Base-by-base conservation (phyloP, 2,329 filamentous ascomycete species). In the Phyllosticta paracitricarpa region DNA sequence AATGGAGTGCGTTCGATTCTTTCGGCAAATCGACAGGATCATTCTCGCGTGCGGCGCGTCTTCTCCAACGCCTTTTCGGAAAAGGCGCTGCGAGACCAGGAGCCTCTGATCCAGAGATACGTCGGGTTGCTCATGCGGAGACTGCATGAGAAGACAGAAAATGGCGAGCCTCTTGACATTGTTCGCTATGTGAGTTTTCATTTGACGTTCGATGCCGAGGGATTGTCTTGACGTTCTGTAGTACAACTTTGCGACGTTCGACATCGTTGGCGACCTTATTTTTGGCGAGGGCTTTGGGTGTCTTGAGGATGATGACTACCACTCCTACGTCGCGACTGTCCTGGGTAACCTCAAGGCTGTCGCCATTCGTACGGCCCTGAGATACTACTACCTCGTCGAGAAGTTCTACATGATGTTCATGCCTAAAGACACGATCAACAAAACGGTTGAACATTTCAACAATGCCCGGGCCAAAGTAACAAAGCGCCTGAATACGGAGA, bases 41-140 rank as follows among this genome's bases (percentile, higher is more conserved):
- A 79, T 66, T 68, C 71, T 5, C 68, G 76, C 24, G 70, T 72
- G 59, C 68, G 77, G 35, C 69, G 74, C 33, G 67, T 74, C 10
- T 68, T 77, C 2, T 71, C 75, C 4, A 71, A 77, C 65, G 73
- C 73, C 9, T 78, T 78, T 65, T 71, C 68, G 4, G 71, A 75
- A 55, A 72, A 73, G 61, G 74, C 74, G 1, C 58, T 78, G 48
- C 64, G 71, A 25, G 70, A 73, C 57, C 75, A 78, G 60, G 72
- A 76, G 64, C 68, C 70, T 0, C 70, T 76, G 65, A 58, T 80
- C 63, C 68, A 71, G 60, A 63, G 65, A 0, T 77, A 79, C 64
- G 72, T 77, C 22, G 68, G 75, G 55, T 63, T 77, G 9, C 71
- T 80, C 40, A 69, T 79, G 28, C 54, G 66, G 6, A 71, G 70